These are phyloP conservation scores for Elsinoe perseae DNA, from an alignment of 2,329 filamentous ascomycete species.

Conservation along the genomic window DNA sequence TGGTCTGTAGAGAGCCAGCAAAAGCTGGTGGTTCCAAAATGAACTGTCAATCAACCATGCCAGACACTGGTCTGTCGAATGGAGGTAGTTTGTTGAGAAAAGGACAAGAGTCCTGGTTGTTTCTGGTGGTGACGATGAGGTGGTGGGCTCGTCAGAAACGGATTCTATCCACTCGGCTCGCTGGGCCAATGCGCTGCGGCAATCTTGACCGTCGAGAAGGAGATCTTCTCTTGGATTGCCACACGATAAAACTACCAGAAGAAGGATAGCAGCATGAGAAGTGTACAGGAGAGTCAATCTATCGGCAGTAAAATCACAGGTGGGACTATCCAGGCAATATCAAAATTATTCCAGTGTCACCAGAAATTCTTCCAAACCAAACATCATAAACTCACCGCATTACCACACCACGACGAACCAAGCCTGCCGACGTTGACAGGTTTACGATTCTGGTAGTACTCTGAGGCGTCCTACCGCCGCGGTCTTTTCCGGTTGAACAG, in stretches of 20 bases:
- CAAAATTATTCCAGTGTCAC: background rate
- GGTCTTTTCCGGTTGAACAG: background rate
- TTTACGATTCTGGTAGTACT: constrained; percentile 8
- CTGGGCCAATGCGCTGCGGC: constrained; percentile 6
- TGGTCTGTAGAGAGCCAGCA: background rate
- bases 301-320: background rate
- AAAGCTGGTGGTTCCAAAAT: background rate
- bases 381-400: background rate
- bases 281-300: background rate
- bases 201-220: background rate
- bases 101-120: constrained; percentile 1
- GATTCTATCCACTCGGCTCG: constrained; percentile 6
- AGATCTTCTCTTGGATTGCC: constrained; percentile 2
- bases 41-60: constrained; percentile 3
- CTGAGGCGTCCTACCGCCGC: background rate
- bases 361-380: too few relatives aligned
- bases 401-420: background rate
- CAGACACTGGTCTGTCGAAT: background rate
- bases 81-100: background rate
- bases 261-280: background rate
- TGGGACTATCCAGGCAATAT: background rate
- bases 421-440: constrained; percentile 6
- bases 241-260: background rate
- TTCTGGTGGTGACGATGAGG: constrained; percentile 9
- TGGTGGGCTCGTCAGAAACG: constrained; percentile 10